Evolutionary conservation across 352 stramenopile genomes (phyloP).

Genomic region (Elongisporangium undulatum): DNA sequence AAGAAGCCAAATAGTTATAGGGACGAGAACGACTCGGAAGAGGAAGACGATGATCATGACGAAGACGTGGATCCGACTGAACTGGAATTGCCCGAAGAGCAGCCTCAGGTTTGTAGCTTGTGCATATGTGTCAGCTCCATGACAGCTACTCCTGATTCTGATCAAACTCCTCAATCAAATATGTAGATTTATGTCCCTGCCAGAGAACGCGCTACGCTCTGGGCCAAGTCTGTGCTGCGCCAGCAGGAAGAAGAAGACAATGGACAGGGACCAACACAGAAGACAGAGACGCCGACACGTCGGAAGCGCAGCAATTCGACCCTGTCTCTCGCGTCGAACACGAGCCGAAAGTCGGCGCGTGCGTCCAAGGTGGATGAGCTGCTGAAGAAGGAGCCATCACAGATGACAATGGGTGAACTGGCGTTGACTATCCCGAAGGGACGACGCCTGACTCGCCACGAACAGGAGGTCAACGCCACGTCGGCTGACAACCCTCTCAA

Average conservation of each 20-base stretch:
- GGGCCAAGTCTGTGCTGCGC: constrained; percentile 58
- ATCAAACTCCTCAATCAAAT: neutral
- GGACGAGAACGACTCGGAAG: constrained; percentile 27
- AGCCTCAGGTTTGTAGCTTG: constrained; percentile 4
- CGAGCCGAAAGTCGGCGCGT: constrained; percentile 9
- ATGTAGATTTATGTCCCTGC: constrained; percentile 60
- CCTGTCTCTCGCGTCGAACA: constrained; percentile 26
- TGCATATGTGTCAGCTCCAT: neutral
- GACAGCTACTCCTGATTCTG: neutral
- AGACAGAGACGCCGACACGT: constrained; percentile 8
- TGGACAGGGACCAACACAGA: constrained; percentile 6
- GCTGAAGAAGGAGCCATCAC: constrained; percentile 63
- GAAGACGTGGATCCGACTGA: constrained; percentile 40
- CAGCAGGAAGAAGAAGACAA: constrained; percentile 32
- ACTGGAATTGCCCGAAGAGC: constrained; percentile 38
- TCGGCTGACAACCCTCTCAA: constrained; percentile 19
- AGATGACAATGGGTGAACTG: constrained; percentile 85
- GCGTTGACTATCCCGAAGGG: constrained; percentile 72
- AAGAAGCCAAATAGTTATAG: constrained; percentile 27
- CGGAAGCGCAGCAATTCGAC: constrained; percentile 60
- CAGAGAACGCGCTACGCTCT: constrained; percentile 66
- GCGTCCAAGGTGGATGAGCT: constrained; percentile 53
- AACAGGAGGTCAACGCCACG: constrained; percentile 41
- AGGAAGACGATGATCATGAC: constrained; percentile 28
- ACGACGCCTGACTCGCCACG: constrained; percentile 44